Conservation (phyloP, 108 stramenopile species). For the Pseudonitzschia multiseries region DNA sequence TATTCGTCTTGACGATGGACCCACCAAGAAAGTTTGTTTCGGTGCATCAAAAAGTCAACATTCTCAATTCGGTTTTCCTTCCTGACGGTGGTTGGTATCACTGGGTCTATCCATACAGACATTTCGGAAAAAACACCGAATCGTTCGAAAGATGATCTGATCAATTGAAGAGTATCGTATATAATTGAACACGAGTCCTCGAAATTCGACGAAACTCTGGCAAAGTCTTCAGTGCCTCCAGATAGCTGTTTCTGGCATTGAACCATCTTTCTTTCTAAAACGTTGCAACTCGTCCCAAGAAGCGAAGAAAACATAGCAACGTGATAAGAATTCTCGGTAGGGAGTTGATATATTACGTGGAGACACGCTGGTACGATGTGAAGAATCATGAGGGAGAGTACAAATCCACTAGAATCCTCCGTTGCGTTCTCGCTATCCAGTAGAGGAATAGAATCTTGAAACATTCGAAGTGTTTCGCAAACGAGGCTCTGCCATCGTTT, state of each 20-base stretch:
- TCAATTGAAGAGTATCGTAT: neutral
- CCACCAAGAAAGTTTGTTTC: slow-evolving; percentile 38
- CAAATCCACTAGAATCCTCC: neutral
- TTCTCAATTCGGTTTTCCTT: slow-evolving; percentile 17
- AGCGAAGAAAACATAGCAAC: slow-evolving; percentile 29
- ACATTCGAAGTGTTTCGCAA: slow-evolving; percentile 39
- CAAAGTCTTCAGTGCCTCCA: neutral
- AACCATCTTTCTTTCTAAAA: slow-evolving; percentile 12
- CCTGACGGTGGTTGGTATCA: neutral
- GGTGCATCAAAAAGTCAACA: slow-evolving; percentile 3
- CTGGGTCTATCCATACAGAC: neutral
- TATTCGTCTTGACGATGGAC: neutral
- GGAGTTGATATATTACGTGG: slow-evolving; percentile 25
- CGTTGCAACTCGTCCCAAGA: slow-evolving; percentile 24
- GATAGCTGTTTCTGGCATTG: neutral
- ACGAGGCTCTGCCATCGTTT: slow-evolving; percentile 45
- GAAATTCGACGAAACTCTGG: neutral
- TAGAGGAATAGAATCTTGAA: slow-evolving; percentile 26
- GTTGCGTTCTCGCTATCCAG: neutral
- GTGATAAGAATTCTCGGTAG: slow-evolving; percentile 14
- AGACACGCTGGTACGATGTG: slow-evolving; percentile 31
- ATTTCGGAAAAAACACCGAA: slow-evolving; percentile 2
- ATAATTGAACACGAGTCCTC: neutral
- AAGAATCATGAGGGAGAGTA: slow-evolving; percentile 18
- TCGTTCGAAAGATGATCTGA: neutral